These are phyloP conservation scores for Paraleonurus japonicus DNA, from an alignment of 257 asterid genomes.

Conservation along the genomic window DNA sequence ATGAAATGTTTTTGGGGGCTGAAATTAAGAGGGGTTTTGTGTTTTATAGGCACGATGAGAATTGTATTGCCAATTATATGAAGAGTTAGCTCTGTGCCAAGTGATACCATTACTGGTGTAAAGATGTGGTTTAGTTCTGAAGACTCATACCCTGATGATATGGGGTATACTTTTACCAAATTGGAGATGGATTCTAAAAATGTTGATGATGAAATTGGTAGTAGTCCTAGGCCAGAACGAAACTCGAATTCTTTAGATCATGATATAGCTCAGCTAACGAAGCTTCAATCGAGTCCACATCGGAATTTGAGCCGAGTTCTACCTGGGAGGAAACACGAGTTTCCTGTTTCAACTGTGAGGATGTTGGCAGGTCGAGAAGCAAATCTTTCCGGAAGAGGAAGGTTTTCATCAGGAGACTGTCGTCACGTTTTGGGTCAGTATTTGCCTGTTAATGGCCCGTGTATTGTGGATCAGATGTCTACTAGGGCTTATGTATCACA, in stretches of 20 bases:
- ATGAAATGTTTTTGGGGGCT: background rate
- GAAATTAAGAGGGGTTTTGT: constrained; percentile 12
- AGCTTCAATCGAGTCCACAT: constrained; percentile 64
- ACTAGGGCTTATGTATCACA: constrained; percentile 82
- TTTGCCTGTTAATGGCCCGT: constrained; percentile 74
- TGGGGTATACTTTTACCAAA: constrained; percentile 74
- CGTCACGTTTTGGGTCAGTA: constrained; percentile 66
- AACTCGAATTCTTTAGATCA: constrained; percentile 35
- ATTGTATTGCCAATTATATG: constrained; percentile 18
- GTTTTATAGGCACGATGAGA: constrained; percentile 11
- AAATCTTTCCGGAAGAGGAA: constrained; percentile 63
- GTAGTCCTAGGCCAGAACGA: constrained; percentile 22
- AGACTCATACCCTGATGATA: constrained; percentile 30
- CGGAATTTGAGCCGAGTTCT: constrained; percentile 42
- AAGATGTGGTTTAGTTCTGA: constrained; percentile 37
- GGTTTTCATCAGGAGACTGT: constrained; percentile 68
- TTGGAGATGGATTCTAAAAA: constrained; percentile 51
- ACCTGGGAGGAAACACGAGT: constrained; percentile 50
- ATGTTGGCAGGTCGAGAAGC: constrained; percentile 85
- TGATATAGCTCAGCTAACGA: constrained; percentile 73
- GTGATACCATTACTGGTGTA: background rate
- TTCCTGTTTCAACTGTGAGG: constrained; percentile 56
- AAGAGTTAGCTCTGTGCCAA: constrained; percentile 2
- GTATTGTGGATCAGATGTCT: constrained; percentile 79
- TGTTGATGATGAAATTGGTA: constrained; percentile 38